These are phyloP conservation scores for Trifolium fragiferum DNA, from an alignment of 306 rosid species.

Conservation along the genomic window DNA sequence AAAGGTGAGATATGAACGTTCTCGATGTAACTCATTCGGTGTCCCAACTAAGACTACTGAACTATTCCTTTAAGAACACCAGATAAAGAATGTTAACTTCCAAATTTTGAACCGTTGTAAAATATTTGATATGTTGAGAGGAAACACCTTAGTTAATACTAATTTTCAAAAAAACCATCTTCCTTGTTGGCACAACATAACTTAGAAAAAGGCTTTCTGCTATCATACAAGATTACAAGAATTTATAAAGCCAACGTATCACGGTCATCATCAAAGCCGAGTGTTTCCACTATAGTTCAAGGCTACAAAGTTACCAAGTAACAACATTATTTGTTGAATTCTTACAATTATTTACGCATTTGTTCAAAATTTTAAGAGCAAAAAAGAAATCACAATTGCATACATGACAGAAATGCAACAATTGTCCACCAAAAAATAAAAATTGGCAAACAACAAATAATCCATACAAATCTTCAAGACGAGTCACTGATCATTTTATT, in stretches of 20 bases:
- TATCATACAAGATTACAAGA: background rate
- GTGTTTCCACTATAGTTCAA: slow-evolving; percentile 5
- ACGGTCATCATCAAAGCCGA: background rate
- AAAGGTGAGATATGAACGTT: no score
- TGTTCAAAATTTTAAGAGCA: slow-evolving; percentile 43
- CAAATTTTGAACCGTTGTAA: no score
- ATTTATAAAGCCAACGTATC: background rate
- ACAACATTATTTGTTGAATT: slow-evolving; percentile 20
- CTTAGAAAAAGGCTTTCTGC: background rate
- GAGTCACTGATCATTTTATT: slow-evolving; percentile 51
- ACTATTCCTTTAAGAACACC: no score
- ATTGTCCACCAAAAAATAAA: slow-evolving; percentile 13
- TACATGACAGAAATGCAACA: slow-evolving; percentile 18
- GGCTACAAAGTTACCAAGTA: background rate
- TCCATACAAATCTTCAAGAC: slow-evolving; percentile 38
- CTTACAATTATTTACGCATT: slow-evolving; percentile 30
- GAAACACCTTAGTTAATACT: no score
- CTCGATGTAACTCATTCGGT: no score
- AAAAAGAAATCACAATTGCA: slow-evolving; percentile 20
- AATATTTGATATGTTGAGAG: no score
- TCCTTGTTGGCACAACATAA: no score
- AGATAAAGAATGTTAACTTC: no score
- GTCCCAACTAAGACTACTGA: no score
- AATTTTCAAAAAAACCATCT: no score
- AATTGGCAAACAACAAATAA: slow-evolving; percentile 1